A percentile compares a stretch with the other conserved stretches of the same genome.
Conservation (phyloP, 1,139 yeast species). For the Saccharomyces pastorianus region DNA sequence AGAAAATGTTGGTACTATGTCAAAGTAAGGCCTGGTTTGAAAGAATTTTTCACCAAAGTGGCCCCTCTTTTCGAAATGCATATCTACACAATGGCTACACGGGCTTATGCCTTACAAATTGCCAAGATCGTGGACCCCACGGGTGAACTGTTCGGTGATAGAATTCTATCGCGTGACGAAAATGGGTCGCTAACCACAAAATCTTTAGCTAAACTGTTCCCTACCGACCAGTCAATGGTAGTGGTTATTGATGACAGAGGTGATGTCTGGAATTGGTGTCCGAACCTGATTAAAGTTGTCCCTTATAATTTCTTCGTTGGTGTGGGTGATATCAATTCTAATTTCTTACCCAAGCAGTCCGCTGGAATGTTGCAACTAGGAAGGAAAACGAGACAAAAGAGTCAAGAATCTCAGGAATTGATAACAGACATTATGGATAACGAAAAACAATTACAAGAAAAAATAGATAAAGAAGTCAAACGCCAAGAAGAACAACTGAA, state of each 20-base stretch:
- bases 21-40: conserved; percentile 81
- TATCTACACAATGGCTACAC: conserved; percentile 97
- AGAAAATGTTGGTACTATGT: conserved; percentile 77
- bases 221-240: conserved; percentile 94
- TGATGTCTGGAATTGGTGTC: conserved; percentile 98
- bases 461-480: conserved; percentile 31
- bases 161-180: conserved; percentile 89
- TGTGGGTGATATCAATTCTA: conserved; percentile 92
- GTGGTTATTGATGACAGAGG: conserved; percentile 96
- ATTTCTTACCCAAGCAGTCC: conserved; percentile 72
- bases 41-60: conserved; percentile 58
- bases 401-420: conserved; percentile 30
- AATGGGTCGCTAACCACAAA: conserved; percentile 89
- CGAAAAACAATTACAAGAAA: conserved; percentile 26
- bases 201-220: conserved; percentile 78
- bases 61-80: conserved; percentile 75
- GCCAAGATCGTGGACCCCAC: conserved; percentile 89
- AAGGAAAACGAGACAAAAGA: conserved; percentile 24
- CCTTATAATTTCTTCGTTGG: conserved; percentile 96
- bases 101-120: conserved; percentile 84
- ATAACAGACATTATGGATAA: conserved; percentile 30
- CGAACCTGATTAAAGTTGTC: conserved; percentile 80
- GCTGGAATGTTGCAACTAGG: conserved; percentile 66
- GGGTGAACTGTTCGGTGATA: conserved; percentile 77
- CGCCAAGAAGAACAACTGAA: conserved; percentile 27